Conservation (phyloP, 768 basidiomycete species). For the Collybiopsis confluens region DNA sequence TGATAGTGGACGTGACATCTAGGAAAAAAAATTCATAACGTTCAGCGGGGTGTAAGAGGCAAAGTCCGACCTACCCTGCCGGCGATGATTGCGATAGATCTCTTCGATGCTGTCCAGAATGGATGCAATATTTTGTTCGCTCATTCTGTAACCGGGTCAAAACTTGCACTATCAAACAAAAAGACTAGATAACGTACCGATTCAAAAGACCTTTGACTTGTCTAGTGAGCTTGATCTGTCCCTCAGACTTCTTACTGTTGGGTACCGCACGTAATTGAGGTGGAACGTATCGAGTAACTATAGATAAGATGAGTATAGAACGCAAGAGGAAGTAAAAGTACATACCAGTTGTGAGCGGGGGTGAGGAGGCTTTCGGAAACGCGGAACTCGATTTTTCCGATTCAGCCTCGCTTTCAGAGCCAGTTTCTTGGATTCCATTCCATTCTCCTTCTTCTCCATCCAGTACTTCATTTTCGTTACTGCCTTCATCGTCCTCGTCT, state of each 20-base stretch:
- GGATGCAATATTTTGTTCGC: slow-evolving; percentile 80
- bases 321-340: slow-evolving; percentile 7
- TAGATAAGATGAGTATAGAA: slow-evolving; percentile 6
- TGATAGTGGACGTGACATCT: slow-evolving; percentile 84
- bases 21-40: slow-evolving; percentile 6
- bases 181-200: slow-evolving; percentile 41
- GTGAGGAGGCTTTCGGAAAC: not conserved
- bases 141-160: slow-evolving; percentile 52
- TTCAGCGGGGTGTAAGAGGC: not conserved
- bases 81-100: slow-evolving; percentile 68
- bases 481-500: slow-evolving; percentile 22
- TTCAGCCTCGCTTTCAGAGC: slow-evolving; percentile 11
- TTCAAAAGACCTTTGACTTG: slow-evolving; percentile 88
- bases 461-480: slow-evolving; percentile 23
- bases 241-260: slow-evolving; percentile 30
- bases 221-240: slow-evolving; percentile 54
- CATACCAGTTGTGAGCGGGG: slow-evolving; percentile 14
- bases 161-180: not conserved
- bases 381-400: slow-evolving; percentile 27
- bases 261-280: slow-evolving; percentile 61
- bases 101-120: slow-evolving; percentile 74
- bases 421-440: slow-evolving; percentile 26
- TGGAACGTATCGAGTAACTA: slow-evolving; percentile 67
- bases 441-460: slow-evolving; percentile 39
- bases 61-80: slow-evolving; percentile 56